Evolutionary conservation across 305 asterid genomes (phyloP), one percentile per base, ranked within the genome.

Genomic region (Fraxinus ornus): DNA sequence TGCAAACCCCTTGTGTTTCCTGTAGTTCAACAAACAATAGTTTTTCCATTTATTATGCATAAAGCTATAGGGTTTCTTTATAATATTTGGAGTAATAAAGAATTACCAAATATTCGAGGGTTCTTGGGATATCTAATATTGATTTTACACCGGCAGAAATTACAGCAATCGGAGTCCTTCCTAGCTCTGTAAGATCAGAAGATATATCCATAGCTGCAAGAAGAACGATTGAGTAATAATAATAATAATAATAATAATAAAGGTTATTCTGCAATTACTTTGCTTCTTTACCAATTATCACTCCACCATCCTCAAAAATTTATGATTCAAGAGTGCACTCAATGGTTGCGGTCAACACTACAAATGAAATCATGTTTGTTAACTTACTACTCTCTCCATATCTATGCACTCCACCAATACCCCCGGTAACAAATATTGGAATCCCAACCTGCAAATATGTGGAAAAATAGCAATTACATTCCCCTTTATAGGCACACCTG

Each of bases 351-450:
- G 12, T 62, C 72, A 62, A 62, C 30, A 22, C n/a, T 62, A 22
- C 5, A 62, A 22, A 62, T 2, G 15, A 62, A 21, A 24, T 21
- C 33, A 22, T 47, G 81, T 73, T 17, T 55, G 78, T 81, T 75
- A 83, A 87, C 98, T 77, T 87, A 96, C 99, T 92, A 72, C 79
- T 93, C 86, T 93, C 97, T 80, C 98, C 99, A 86, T 91, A 91
- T 83, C 95, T 90, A 82, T 96, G 99, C 32, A 94, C 99, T 90
- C 98, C 98, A 77, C 99, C 99, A 86, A 92, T 91, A 68, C 98
- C 99, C 57, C 99, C 98, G 57, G 99, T 93, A 78, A 93, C 97
- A 86, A 96, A 96, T 88, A 96, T 92, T 62, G 92, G 91, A 86
- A 96, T 93, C 85, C 97, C 98, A 85, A 88, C 99, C 98, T 95